Evolutionary conservation across 495 filamentous ascomycete species (phyloP), one percentile per base, ranked within the genome.

Genomic region (Penicillium silybi): DNA sequence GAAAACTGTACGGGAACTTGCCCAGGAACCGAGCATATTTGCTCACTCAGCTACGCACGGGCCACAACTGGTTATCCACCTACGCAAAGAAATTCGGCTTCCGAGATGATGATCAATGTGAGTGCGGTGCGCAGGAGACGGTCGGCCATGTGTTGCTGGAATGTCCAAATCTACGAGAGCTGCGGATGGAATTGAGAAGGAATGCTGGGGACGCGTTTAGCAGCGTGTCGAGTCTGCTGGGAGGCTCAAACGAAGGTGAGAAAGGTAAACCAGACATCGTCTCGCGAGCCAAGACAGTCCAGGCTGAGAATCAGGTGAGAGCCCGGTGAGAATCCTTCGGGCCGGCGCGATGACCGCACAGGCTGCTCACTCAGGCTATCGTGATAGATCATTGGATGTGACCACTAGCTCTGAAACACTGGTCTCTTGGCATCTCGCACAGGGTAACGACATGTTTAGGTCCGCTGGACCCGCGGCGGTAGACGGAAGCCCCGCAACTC

Each of bases 211-310:
- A 55, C 44, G 58, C 57, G 41, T 58, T 70, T 34, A 59, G 58
- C 42, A 61, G 47, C 37, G 43, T 66, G 9, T 59, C 58, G 42
- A 59, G 32, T 26, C 58, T 66, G 52, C 48, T 70, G 34, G 60
- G 60, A 62, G 55, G 58, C 40, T 52, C 43, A 44, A 46, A 32
- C 6, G 50, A 56, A 70, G 62, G 56, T 53, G 55, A 58, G 57
- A 53, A 45, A 62, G 59, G 56, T 57, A 63, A 56, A 47, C 44
- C 42, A 54, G 52, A 57, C 38, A 63, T 9, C 37, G 50, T 46
- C 51, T 63, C 54, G 23, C 25, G 54, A 3, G 50, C 49, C n/a
- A 65, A 54, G 41, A 64, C 54, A 26, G 55, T 66, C n/a, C 57
- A 46, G 32, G 32, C 3, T 35, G 32, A 35, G 32, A 35, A 3